phyloP scores from a whole-genome alignment of 2,329 filamentous ascomycete species.

The Diaporthe velutina region DNA sequence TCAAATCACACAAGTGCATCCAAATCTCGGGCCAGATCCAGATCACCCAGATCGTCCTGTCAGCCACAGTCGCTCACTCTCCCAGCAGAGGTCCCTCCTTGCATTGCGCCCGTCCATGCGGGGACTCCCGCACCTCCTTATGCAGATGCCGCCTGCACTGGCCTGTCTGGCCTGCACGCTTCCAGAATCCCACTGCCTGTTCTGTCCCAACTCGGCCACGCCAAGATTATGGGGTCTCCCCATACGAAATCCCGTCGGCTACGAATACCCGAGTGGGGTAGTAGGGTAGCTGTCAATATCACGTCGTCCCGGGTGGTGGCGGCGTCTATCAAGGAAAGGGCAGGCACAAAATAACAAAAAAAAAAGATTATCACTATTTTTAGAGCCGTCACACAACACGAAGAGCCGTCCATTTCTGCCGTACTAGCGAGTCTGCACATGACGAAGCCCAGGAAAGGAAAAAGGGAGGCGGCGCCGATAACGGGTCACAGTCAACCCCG shows the following conservation, averaged over 20 bases:
- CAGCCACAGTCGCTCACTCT: conserved; percentile 1
- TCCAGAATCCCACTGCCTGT: background rate
- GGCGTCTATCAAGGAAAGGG: conserved; percentile 7
- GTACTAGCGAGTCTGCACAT: background rate
- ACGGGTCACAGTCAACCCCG: conserved; percentile 27
- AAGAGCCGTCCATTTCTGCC: background rate
- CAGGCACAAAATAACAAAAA: background rate
- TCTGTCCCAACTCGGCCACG: conserved; percentile 12
- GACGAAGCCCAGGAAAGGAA: conserved; percentile 3
- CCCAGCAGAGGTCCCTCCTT: conserved; percentile 26
- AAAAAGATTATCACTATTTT: conserved; percentile 4
- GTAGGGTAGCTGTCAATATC: conserved; percentile 28
- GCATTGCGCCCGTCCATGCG: conserved; percentile 28
- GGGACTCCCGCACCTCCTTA: conserved; percentile 30
- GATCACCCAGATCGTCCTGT: conserved; percentile 32
- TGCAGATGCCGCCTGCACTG: conserved; percentile 10
- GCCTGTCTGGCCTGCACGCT: no score
- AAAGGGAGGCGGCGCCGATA: background rate
- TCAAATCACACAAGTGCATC: conserved; percentile 19
- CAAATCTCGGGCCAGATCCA: conserved; percentile 29
- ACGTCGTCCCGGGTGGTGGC: background rate
- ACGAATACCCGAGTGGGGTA: conserved; percentile 20
- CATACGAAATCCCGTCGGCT: conserved; percentile 22
- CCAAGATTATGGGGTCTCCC: conserved; percentile 23
- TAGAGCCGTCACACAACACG: conserved; percentile 29